A percentile compares a stretch with the other conserved stretches of the same genome.
Evolutionary conservation across 164 flowering plant genomes (phyloP).

Genomic region (Malania oleifera): DNA sequence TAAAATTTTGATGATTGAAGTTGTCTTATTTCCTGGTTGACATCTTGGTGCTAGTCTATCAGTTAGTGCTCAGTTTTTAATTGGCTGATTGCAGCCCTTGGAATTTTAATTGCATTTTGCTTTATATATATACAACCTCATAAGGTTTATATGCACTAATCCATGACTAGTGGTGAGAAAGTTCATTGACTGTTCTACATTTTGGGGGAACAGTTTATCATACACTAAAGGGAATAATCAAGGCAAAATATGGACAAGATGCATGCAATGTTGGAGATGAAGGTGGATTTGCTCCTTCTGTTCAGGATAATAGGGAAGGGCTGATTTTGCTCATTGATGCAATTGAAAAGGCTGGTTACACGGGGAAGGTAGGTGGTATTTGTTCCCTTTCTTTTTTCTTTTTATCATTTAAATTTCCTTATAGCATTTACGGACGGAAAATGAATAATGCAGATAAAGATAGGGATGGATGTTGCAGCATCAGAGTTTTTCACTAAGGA

Average conservation of each 20-base stretch:
- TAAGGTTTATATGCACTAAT: background rate
- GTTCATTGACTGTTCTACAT: background rate
- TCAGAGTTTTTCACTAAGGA: conserved; percentile 86
- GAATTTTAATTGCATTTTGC: no score
- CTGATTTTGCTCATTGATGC: conserved; percentile 84
- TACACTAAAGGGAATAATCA: conserved; percentile 79
- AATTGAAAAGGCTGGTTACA: conserved; percentile 94
- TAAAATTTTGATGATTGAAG: background rate
- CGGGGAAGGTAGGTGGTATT: conserved; percentile 63
- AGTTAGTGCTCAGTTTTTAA: background rate
- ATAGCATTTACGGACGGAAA: background rate
- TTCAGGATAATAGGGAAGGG: conserved; percentile 97
- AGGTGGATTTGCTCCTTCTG: conserved; percentile 98
- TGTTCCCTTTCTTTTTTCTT: conserved; percentile 1
- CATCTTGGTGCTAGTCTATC: background rate
- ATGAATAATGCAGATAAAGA: conserved; percentile 65
- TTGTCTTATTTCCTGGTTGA: background rate
- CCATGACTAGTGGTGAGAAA: background rate
- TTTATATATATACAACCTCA: no score
- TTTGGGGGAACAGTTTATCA: conserved; percentile 64
- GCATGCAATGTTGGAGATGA: conserved; percentile 99
- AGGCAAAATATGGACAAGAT: conserved; percentile 92
- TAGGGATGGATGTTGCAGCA: conserved; percentile 99
- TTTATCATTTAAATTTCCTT: background rate
- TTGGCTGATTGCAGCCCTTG: background rate